Evolutionary conservation across 2,329 filamentous ascomycete species (phyloP).

Genomic region (Fusarium abutilonis): DNA sequence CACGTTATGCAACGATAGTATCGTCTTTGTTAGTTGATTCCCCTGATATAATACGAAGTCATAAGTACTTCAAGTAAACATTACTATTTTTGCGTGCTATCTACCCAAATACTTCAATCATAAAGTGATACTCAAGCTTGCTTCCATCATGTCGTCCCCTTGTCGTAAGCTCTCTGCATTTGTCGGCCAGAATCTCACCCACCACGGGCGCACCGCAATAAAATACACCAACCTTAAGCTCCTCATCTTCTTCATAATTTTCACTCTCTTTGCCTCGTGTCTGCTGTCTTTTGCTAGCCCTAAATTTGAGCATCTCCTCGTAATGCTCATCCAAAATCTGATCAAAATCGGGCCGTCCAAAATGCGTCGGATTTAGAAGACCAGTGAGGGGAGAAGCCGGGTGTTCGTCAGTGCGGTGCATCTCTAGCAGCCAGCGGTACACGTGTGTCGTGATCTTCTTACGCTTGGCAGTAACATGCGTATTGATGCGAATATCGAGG

Average conservation of each 20-base stretch:
- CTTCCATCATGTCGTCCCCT: constrained; percentile 62
- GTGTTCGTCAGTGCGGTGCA: constrained; percentile 61
- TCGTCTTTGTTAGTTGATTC: too few species aligned
- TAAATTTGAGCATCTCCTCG: constrained; percentile 58
- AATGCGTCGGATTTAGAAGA: constrained; percentile 62
- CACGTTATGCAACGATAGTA: too few species aligned
- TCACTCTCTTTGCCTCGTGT: neutral
- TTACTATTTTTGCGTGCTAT: neutral
- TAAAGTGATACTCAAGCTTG: constrained; percentile 65
- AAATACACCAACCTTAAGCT: constrained; percentile 63
- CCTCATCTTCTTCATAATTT: constrained; percentile 43
- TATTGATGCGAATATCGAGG: constrained; percentile 65
- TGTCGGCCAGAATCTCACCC: constrained; percentile 65
- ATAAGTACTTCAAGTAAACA: neutral
- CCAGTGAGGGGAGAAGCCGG: constrained; percentile 65
- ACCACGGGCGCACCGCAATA: constrained; percentile 66
- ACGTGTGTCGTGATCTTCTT: constrained; percentile 64
- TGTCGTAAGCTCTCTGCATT: constrained; percentile 60
- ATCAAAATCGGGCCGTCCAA: constrained; percentile 64
- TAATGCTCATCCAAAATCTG: constrained; percentile 64
- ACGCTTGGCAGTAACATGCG: constrained; percentile 65
- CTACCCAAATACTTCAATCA: constrained; percentile 66
- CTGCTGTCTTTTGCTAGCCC: constrained; percentile 33
- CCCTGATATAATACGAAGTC: too few species aligned
- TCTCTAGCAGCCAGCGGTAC: constrained; percentile 66